Evolutionary conservation across 2,329 filamentous ascomycete species (phyloP).

Genomic region (Pezicula neosporulosa): DNA sequence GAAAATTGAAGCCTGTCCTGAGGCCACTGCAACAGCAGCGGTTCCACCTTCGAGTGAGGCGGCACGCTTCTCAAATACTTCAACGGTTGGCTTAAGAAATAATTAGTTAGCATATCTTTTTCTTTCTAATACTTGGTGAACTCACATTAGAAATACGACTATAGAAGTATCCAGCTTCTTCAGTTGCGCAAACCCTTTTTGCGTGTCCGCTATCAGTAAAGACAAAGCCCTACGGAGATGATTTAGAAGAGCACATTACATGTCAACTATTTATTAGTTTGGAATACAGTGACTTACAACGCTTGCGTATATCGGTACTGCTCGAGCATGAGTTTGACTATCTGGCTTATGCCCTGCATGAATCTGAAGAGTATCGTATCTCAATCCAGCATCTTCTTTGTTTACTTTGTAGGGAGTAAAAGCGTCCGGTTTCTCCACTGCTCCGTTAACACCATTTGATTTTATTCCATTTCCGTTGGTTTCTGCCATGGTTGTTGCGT

Average conservation of each 20-base stretch:
- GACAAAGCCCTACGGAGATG: conserved; percentile 64
- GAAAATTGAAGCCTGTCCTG: conserved; percentile 89
- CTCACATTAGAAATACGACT: conserved; percentile 79
- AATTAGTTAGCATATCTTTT: background rate
- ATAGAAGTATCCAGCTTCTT: conserved; percentile 67
- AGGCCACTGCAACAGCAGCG: conserved; percentile 79
- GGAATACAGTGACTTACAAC: conserved; percentile 44
- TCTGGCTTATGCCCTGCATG: conserved; percentile 70
- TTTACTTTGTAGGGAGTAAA: background rate
- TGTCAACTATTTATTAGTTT: background rate
- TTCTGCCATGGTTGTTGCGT: too few relatives aligned
- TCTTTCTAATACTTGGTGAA: background rate
- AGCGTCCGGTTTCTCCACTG: background rate
- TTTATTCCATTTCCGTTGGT: too few relatives aligned
- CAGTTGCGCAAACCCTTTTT: conserved; percentile 90
- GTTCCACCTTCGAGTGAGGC: conserved; percentile 90
- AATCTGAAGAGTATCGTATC: background rate
- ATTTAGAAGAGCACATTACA: conserved; percentile 5
- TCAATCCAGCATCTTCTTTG: background rate
- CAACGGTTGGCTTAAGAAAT: conserved; percentile 70
- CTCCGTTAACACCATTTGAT: background rate
- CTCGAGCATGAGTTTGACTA: conserved; percentile 76
- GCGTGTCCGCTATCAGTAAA: conserved; percentile 98
- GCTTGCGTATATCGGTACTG: conserved; percentile 93
- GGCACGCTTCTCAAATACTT: conserved; percentile 94